Evolutionary conservation across 352 stramenopile species (phyloP), one percentile per base, ranked within the genome.

Genomic region (Aphanomyces cochlioides): DNA sequence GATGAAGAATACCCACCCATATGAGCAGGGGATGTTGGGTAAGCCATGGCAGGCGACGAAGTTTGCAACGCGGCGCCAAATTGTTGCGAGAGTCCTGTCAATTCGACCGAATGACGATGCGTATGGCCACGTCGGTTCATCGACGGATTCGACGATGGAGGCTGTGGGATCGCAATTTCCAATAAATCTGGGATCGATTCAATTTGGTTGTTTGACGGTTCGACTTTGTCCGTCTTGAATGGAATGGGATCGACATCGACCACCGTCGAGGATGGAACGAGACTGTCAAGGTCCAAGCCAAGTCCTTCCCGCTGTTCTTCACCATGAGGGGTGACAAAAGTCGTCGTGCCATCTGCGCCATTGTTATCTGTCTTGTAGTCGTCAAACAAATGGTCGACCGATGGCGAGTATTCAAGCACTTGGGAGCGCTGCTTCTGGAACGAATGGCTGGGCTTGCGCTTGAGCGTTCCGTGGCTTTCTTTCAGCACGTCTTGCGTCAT

Each of bases 141-240:
- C 1, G 47, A 39, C n/a, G 38, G 15, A 28, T 15, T 47, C 28
- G 13, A 6, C 15, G 54, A 17, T 13, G 54, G 17, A 15, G 54
- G 15, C 21, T 37, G 17, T 34, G 64, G 54, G 8, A 56, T 50
- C 36, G 28, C 21, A 38, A 70, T 59, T 4, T 54, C 40, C n/a
- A 70, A 21, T 4, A 70, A 21, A n/a, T 70, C 64, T n/a, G 64
- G 64, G 19, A 70, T 70, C 19, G 64, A 21, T 36, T 70, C 64
- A 54, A 70, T 70, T 28, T 61, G 43, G 40, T 58, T 56, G 28
- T 61, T 40, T 12, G 54, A 15, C 10, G 19, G 5, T n/a, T 19
- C 15, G 21, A 7, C 12, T 10, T 63, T n/a, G 5, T 34, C 43
- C 12, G 36, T 7, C 43, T 48, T 67, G 54, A 40, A 70, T 37